These are phyloP conservation scores for Austroboletus niveus DNA, from an alignment of 1,284 basidiomycete genomes.

Conservation along the genomic window DNA sequence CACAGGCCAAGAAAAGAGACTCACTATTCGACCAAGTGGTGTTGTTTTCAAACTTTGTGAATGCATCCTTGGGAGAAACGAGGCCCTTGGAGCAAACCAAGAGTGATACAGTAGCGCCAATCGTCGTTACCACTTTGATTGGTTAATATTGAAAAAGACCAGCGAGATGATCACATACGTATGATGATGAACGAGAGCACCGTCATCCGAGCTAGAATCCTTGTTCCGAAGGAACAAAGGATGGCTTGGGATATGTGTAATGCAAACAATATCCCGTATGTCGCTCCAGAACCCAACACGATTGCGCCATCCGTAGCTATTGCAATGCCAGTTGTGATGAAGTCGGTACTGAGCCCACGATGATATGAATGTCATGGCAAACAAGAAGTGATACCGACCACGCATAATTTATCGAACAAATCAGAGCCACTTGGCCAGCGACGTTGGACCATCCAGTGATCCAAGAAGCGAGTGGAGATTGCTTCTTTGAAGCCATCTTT, in stretches of 20 bases:
- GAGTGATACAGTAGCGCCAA: conserved; percentile 56
- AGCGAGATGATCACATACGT: conserved; percentile 34
- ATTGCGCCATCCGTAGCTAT: conserved; percentile 53
- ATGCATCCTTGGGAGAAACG: conserved; percentile 60
- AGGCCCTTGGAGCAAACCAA: conserved; percentile 50
- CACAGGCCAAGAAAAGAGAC: conserved; percentile 14
- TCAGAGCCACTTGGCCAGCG: conserved; percentile 54
- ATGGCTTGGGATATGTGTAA: conserved; percentile 59
- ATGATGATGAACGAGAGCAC: conserved; percentile 61
- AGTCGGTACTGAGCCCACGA: conserved; percentile 45
- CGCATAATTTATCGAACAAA: conserved; percentile 70
- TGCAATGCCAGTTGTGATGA: conserved; percentile 65
- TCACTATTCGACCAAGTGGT: conserved; percentile 60
- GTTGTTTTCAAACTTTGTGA: conserved; percentile 65
- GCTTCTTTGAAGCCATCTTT: conserved; percentile 55
- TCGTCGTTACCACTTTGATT: conserved; percentile 47
- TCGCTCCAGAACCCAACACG: conserved; percentile 50
- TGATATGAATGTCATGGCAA: background rate
- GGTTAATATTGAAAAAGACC: background rate
- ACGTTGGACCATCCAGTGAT: conserved; percentile 62
- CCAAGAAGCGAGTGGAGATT: conserved; percentile 64
- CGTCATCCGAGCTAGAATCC: conserved; percentile 60
- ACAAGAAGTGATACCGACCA: conserved; percentile 37
- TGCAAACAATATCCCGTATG: conserved; percentile 60
- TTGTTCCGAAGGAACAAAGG: conserved; percentile 67